Conservation (phyloP, 495 filamentous ascomycete species). For the Penicillium robsamsonii region DNA sequence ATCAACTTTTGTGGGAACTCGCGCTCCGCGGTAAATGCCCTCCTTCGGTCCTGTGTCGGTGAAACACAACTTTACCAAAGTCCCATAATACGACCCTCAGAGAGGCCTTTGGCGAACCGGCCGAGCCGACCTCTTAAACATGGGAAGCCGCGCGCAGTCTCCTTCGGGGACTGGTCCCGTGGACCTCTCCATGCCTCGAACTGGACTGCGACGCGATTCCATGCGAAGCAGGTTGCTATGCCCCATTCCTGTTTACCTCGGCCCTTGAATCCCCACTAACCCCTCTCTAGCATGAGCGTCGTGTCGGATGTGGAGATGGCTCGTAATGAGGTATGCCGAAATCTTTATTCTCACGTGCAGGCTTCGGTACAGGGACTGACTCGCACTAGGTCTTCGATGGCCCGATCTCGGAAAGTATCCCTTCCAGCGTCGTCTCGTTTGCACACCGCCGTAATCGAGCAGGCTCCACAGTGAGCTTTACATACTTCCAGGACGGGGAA, state of each 20-base stretch:
- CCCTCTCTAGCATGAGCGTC: slow-evolving; percentile 61
- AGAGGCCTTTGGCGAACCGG: not conserved
- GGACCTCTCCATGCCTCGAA: slow-evolving; percentile 29
- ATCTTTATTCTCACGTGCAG: not conserved
- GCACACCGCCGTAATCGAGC: slow-evolving; percentile 71
- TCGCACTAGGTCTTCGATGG: slow-evolving; percentile 76
- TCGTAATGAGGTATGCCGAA: slow-evolving; percentile 74
- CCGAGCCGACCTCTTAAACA: slow-evolving; percentile 10
- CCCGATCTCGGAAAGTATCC: slow-evolving; percentile 91
- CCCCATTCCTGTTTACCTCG: not conserved
- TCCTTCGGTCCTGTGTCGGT: not conserved
- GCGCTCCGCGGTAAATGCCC: not conserved
- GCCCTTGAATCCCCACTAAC: slow-evolving; percentile 19
- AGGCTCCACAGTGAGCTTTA: slow-evolving; percentile 84
- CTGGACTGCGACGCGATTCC: slow-evolving; percentile 56
- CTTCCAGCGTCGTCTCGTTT: slow-evolving; percentile 85
- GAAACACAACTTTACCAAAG: not conserved
- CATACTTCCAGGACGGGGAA: slow-evolving; percentile 71
- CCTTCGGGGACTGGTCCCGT: slow-evolving; percentile 22
- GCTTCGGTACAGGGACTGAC: slow-evolving; percentile 4
- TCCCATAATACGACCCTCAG: not conserved
- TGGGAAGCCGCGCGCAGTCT: slow-evolving; percentile 29
- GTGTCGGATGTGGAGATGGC: slow-evolving; percentile 99
- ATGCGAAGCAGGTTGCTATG: slow-evolving; percentile 66
- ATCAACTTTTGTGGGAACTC: not conserved